Conservation (phyloP, 306 rosid genomes). For the Cicer cuneatum region DNA sequence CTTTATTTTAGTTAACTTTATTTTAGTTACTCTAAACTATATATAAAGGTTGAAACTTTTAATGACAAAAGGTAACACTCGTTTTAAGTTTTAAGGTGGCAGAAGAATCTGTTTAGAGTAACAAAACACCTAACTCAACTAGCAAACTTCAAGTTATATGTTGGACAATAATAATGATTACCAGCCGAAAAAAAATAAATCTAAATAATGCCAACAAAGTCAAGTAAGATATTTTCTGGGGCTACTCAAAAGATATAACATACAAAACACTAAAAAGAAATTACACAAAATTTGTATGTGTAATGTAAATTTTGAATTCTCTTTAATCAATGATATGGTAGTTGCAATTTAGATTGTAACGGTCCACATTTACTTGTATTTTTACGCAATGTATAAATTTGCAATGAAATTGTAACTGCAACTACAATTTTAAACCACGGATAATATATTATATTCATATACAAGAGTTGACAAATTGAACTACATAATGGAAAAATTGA, state of each 20-base stretch:
- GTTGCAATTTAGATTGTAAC: too few relatives aligned
- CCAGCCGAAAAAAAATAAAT: slow-evolving; percentile 24
- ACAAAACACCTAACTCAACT: neutral
- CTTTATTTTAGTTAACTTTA: too few relatives aligned
- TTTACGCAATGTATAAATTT: too few relatives aligned
- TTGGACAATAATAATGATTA: slow-evolving; percentile 10
- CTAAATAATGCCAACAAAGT: slow-evolving; percentile 12
- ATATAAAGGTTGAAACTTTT: slow-evolving; percentile 18
- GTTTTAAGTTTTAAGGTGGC: neutral
- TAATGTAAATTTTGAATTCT: too few relatives aligned
- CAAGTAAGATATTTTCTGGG: slow-evolving; percentile 13
- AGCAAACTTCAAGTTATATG: slow-evolving; percentile 9
- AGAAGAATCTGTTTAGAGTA: slow-evolving; percentile 27
- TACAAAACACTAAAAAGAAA: too few relatives aligned
- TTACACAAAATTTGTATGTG: too few relatives aligned
- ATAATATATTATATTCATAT: slow-evolving; percentile 27
- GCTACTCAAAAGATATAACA: too few relatives aligned
- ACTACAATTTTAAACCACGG: too few relatives aligned
- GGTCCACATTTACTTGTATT: too few relatives aligned
- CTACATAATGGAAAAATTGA: slow-evolving; percentile 4
- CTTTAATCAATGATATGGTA: too few relatives aligned
- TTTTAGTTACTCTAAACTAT: too few relatives aligned
- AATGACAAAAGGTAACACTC: neutral
- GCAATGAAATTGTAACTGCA: too few relatives aligned
- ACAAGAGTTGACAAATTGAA: slow-evolving; percentile 43